These are phyloP conservation scores for Amanita brunnescens DNA, from an alignment of 768 basidiomycete species.

Conservation along the genomic window DNA sequence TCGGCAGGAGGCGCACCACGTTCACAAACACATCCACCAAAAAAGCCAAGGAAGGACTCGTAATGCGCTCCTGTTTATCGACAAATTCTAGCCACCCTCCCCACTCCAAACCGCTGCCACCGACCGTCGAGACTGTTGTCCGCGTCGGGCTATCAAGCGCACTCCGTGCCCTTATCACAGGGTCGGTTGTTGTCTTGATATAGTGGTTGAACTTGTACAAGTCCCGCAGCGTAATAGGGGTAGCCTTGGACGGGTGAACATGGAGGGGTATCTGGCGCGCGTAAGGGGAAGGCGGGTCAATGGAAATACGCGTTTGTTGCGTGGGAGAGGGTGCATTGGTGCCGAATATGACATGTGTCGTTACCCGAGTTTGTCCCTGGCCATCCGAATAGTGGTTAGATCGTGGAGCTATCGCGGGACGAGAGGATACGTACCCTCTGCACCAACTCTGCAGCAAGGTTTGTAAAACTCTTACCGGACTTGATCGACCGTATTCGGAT, in stretches of 20 bases:
- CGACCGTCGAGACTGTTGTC: conserved; percentile 30
- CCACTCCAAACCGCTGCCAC: conserved; percentile 49
- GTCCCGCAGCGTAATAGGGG: conserved; percentile 13
- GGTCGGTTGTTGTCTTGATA: conserved; percentile 32
- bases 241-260: conserved; percentile 38
- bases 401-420: neutral
- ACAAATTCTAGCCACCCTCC: conserved; percentile 48
- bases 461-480: conserved; percentile 43
- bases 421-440: conserved; percentile 34
- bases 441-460: conserved; percentile 48
- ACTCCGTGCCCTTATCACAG: conserved; percentile 31
- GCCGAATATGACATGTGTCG: conserved; percentile 50
- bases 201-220: conserved; percentile 28
- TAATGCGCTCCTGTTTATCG: conserved; percentile 34
- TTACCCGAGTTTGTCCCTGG: conserved; percentile 39
- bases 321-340: conserved; percentile 26
- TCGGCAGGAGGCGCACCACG: conserved; percentile 38
- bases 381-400: neutral
- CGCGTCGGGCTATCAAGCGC: conserved; percentile 26
- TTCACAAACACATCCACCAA: conserved; percentile 47
- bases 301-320: conserved; percentile 19
- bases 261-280: conserved; percentile 52
- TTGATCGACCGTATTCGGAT: conserved; percentile 42
- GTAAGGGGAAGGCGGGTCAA: conserved; percentile 47
- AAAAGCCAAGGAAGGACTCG: conserved; percentile 41